A percentile compares a stretch with the other conserved stretches of the same genome.
These are phyloP conservation scores for Ceratocystis variospora DNA, from an alignment of 2,329 filamentous ascomycete genomes.

Conservation along the genomic window DNA sequence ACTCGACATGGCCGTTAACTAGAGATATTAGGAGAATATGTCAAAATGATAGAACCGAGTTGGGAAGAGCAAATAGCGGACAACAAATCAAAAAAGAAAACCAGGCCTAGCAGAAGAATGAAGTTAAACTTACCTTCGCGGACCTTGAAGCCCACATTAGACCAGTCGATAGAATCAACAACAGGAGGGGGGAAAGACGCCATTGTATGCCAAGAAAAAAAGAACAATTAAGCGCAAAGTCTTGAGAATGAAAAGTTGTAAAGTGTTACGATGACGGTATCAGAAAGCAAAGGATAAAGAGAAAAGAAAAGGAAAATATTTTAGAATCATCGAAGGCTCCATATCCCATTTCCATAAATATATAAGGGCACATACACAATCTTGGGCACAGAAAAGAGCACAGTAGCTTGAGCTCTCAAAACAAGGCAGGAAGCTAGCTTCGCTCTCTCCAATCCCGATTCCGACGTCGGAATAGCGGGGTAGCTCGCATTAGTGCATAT, in stretches of 20 bases:
- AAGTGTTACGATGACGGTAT: no score
- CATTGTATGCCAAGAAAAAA: slow-evolving; percentile 4
- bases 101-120: background rate
- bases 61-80: background rate
- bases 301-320: background rate
- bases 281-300: background rate
- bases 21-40: slow-evolving; percentile 5
- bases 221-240: no score
- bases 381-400: background rate
- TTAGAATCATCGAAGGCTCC: background rate
- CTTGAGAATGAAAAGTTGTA: no score
- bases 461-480: slow-evolving; percentile 14
- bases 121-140: slow-evolving; percentile 53
- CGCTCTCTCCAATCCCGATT: background rate
- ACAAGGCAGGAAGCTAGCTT: background rate
- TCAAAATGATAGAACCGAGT: background rate
- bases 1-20: slow-evolving; percentile 94
- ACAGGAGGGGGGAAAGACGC: slow-evolving; percentile 60
- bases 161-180: slow-evolving; percentile 79
- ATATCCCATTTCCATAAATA: background rate
- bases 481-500: background rate
- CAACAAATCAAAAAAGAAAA: background rate
- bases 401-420: background rate
- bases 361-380: background rate
- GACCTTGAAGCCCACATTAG: slow-evolving; percentile 80